These are phyloP conservation scores for Aspergillus indologenus DNA, from an alignment of 495 filamentous ascomycete species.

Conservation along the genomic window DNA sequence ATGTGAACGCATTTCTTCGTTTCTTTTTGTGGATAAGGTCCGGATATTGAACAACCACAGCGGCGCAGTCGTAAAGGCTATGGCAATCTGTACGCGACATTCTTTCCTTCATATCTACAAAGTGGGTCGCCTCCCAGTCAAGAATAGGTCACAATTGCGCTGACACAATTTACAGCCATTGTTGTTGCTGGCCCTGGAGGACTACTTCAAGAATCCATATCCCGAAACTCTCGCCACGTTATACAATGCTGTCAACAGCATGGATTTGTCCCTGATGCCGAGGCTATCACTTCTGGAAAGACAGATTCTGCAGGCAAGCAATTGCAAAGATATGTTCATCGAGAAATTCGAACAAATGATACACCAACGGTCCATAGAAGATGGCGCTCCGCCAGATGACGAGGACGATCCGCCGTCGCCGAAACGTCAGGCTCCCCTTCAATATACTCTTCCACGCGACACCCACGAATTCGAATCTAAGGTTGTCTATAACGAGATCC, in stretches of 20 bases:
- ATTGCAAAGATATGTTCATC: slow-evolving; percentile 92
- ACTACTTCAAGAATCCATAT: slow-evolving; percentile 92
- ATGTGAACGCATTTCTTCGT: slow-evolving; percentile 17
- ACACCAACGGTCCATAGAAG: slow-evolving; percentile 57
- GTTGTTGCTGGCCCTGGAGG: slow-evolving; percentile 88
- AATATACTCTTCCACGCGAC: slow-evolving; percentile 75
- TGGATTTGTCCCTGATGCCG: slow-evolving; percentile 96
- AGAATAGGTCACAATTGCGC: slow-evolving; percentile 2
- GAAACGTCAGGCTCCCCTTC: slow-evolving; percentile 43
- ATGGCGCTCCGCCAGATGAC: slow-evolving; percentile 31
- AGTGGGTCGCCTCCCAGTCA: slow-evolving; percentile 41
- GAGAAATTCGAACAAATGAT: slow-evolving; percentile 98
- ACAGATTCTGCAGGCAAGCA: slow-evolving; percentile 81
- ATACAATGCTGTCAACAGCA: slow-evolving; percentile 89
- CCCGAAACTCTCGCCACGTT: slow-evolving; percentile 86
- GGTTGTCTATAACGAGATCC: slow-evolving; percentile 91
- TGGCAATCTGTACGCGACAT: slow-evolving; percentile 99
- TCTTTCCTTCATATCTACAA: slow-evolving; percentile 99
- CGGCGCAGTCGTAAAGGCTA: slow-evolving; percentile 94
- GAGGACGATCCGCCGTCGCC: slow-evolving; percentile 38
- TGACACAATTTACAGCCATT: slow-evolving; percentile 61
- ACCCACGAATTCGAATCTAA: slow-evolving; percentile 96
- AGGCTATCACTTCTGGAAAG: slow-evolving; percentile 79
- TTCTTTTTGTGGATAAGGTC: neutral
- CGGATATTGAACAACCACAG: slow-evolving; percentile 40